Evolutionary conservation across 2,329 filamentous ascomycete genomes (phyloP).

Genomic region (Pyrenophora teres): DNA sequence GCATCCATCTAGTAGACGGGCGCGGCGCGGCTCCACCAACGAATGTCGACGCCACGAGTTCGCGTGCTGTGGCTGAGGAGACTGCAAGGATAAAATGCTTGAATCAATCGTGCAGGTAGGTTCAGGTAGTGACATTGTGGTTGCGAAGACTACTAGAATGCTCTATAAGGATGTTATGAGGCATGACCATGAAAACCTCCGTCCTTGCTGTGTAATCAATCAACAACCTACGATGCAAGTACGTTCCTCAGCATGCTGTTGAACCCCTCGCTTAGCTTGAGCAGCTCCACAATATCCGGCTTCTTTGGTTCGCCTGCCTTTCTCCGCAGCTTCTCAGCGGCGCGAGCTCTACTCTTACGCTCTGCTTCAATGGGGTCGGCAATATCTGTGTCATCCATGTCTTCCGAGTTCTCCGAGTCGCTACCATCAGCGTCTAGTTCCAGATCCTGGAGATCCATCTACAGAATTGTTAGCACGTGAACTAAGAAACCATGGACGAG

Average conservation of each 20-base stretch:
- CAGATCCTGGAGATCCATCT: conserved; percentile 81
- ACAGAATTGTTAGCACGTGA: conserved; percentile 12
- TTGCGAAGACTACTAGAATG: not conserved
- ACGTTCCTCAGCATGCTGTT: conserved; percentile 80
- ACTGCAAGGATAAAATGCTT: no score
- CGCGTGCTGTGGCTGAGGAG: no score
- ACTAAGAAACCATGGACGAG: not conserved
- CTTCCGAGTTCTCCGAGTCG: conserved; percentile 63
- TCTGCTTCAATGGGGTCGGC: conserved; percentile 88
- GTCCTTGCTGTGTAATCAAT: not conserved
- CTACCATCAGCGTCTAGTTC: conserved; percentile 71
- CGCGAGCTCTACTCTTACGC: conserved; percentile 74
- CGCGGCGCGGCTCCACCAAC: conserved; percentile 13
- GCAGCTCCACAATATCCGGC: conserved; percentile 75
- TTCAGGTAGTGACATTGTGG: conserved; percentile 1
- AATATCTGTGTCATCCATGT: conserved; percentile 69
- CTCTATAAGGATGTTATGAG: not conserved
- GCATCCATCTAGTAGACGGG: conserved; percentile 5
- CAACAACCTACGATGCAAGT: conserved; percentile 59
- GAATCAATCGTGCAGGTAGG: no score
- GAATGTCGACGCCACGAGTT: not conserved
- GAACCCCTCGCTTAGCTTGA: conserved; percentile 80
- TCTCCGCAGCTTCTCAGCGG: conserved; percentile 78
- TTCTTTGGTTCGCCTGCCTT: conserved; percentile 84
- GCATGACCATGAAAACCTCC: not conserved